Base-by-base conservation (phyloP, 2,329 filamentous ascomycete genomes). In the Phyllosticta citribraziliensis region DNA sequence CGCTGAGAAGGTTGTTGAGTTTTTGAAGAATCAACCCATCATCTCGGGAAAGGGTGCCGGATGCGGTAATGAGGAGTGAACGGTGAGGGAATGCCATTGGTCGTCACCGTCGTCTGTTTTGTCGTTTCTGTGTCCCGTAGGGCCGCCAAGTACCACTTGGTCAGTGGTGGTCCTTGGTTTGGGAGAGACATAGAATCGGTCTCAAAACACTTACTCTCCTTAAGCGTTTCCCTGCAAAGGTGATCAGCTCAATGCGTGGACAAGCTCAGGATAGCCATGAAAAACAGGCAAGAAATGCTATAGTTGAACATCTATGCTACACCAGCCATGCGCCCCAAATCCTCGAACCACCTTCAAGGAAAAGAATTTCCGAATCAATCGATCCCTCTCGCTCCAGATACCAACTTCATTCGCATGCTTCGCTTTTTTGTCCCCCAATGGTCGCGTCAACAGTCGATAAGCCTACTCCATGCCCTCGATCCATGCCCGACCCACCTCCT, bases 401-500 rank as follows among this genome's bases (percentile, higher is more conserved):
- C 40, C 40, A 47, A 40, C 33, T 47, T 47, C 6, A 47, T 6
- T 47, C 27, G 27, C 27, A 30, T 30, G 27, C 27, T 5, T 30
- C 27, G 27, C 27, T 30, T 10, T 30, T 30, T 30, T 30, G 6
- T 30, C 9, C 27, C 9, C 27, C 27, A 30, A 8, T n/a, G 17
- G 17, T 47, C 40, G 14, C 40, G 17, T 17, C 6, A 30, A 2
- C 2, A 47, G 40, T 22, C 3, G 2, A 22, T 22, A 17, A 2
- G 11, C 33, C 14, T 47, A 47, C 40, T n/a, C 40, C 40, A 47
- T 47, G 6, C 40, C 40, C 2, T 82, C 79, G 35, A 88, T 73
- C 86, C 88, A 91, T 58, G 87, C 77, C 68, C 79, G 82, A 14
- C 84, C 87, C 69, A 95, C 75, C 66, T 94, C 90, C 71, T 82